These are phyloP conservation scores for Funneliformis caledonium DNA, from an alignment of 371 early-diverging fungal species.

Conservation along the genomic window DNA sequence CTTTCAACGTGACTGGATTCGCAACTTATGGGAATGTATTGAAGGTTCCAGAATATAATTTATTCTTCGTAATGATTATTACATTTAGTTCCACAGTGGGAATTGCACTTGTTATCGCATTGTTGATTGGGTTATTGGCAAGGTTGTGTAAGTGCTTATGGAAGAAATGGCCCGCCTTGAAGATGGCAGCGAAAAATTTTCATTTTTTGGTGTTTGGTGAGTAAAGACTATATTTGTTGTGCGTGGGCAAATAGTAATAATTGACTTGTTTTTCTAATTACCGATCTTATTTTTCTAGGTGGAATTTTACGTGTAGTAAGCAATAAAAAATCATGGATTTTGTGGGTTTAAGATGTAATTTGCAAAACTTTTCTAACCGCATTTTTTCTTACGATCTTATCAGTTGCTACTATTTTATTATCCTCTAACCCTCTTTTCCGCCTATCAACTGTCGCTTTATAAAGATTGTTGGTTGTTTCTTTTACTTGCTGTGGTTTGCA, in stretches of 20 bases:
- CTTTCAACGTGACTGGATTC: not conserved
- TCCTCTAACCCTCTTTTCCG: slow-evolving; percentile 24
- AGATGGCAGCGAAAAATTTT: not conserved
- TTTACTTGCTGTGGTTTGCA: not conserved
- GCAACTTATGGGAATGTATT: not conserved
- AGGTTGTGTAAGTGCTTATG: not conserved
- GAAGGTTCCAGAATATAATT: slow-evolving; percentile 13
- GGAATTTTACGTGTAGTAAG: slow-evolving; percentile 29
- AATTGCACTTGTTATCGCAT: slow-evolving; percentile 7
- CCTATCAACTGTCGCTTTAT: slow-evolving; percentile 18
- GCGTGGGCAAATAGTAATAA: not conserved
- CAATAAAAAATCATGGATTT: not conserved
- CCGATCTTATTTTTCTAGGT: not conserved
- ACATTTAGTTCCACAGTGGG: not conserved
- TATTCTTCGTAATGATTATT: slow-evolving; percentile 18
- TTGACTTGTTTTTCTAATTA: not conserved
- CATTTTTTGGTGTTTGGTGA: slow-evolving; percentile 17
- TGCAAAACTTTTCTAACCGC: not conserved
- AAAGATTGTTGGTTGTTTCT: slow-evolving; percentile 22
- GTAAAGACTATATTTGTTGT: not conserved
- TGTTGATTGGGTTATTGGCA: slow-evolving; percentile 1
- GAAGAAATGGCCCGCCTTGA: slow-evolving; percentile 17
- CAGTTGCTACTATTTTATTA: slow-evolving; percentile 31
- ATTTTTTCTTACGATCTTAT: not conserved
- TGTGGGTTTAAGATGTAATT: not conserved